A percentile compares a stretch with the other conserved stretches of the same genome.
phyloP scores from a whole-genome alignment of 2,329 filamentous ascomycete species.

The Pseudodiploospora longispora region DNA sequence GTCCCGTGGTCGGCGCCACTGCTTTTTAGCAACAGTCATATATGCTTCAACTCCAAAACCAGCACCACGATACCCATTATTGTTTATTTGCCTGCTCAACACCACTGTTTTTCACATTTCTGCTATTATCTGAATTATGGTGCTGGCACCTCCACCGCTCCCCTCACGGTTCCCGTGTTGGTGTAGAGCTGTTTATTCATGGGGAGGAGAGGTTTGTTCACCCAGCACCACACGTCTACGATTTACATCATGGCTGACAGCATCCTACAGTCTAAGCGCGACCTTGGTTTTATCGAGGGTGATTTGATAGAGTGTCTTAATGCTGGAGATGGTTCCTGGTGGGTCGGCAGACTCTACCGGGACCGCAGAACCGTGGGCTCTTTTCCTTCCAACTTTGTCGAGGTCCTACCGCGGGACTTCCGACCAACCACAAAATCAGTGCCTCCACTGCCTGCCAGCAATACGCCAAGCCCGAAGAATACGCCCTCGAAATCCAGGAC shows the following conservation, averaged over 20 bases:
- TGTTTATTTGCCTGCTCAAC: too few species aligned
- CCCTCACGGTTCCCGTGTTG: slow-evolving; percentile 82
- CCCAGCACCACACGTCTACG: not conserved
- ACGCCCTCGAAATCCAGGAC: slow-evolving; percentile 53
- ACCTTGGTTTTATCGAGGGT: slow-evolving; percentile 94
- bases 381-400: slow-evolving; percentile 96
- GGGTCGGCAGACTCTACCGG: slow-evolving; percentile 85
- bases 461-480: slow-evolving; percentile 45
- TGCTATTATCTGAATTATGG: slow-evolving; percentile 32
- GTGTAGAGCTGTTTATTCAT: slow-evolving; percentile 86
- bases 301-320: slow-evolving; percentile 98
- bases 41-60: too few species aligned
- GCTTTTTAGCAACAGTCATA: too few species aligned
- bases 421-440: slow-evolving; percentile 60
- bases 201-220: slow-evolving; percentile 67
- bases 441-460: slow-evolving; percentile 51
- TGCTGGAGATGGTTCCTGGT: slow-evolving; percentile 96
- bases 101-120: too few species aligned
- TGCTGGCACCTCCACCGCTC: slow-evolving; percentile 49
- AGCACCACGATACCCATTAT: too few species aligned
- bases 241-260: slow-evolving; percentile 13
- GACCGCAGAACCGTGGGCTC: slow-evolving; percentile 86
- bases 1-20: too few species aligned
- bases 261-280: slow-evolving; percentile 65
- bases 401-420: slow-evolving; percentile 78